Evolutionary conservation across 2,329 filamentous ascomycete genomes (phyloP), one percentile per base, ranked within the genome.

Genomic region (Cladosporium halotolerans): DNA sequence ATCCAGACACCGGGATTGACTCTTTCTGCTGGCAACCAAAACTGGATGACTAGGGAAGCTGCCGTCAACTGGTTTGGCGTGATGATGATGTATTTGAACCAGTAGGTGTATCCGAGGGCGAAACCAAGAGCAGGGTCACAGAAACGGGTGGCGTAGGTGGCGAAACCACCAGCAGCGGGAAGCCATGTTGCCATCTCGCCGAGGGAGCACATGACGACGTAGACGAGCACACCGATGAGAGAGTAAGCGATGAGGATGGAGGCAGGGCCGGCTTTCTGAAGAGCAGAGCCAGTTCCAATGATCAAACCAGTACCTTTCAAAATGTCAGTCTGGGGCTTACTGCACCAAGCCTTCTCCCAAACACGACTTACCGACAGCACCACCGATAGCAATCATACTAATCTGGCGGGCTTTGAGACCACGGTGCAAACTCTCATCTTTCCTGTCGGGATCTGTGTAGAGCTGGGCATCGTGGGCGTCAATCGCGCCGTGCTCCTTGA

Each of bases 111-210:
- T 34, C 87, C 86, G 10, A 91, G 78, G 53, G 86, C 80, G 68
- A 93, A 93, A 52, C 88, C 88, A 23, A 93, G 79, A 56, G 87
- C 86, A 50, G 87, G 87, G 62, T 93, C 87, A 63, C 83, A 86
- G 73, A 89, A 93, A 45, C 52, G 52, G 18, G 39, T 34, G 19
- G 52, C 52, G 46, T 54, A 54, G 28, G 45, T 49, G 56, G 87
- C 87, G 70, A 93, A 95, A 61, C 88, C 88, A 66, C 85, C 82
- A 52, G 82, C 80, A 63, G 90, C 77, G 47, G 88, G 88, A 33
- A 93, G 70, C 86, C 86, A 93, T 49, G 88, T 81, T 8, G 88
- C 86, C 86, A 93, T 93, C 70, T 92, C 88, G 58, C 88, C 88
- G 3, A 93, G 80, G 53, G 81, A 84, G 54, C 83, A 84, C 86